Evolutionary conservation across 768 basidiomycete species (phyloP).

Genomic region (Austroboletus eburneus): DNA sequence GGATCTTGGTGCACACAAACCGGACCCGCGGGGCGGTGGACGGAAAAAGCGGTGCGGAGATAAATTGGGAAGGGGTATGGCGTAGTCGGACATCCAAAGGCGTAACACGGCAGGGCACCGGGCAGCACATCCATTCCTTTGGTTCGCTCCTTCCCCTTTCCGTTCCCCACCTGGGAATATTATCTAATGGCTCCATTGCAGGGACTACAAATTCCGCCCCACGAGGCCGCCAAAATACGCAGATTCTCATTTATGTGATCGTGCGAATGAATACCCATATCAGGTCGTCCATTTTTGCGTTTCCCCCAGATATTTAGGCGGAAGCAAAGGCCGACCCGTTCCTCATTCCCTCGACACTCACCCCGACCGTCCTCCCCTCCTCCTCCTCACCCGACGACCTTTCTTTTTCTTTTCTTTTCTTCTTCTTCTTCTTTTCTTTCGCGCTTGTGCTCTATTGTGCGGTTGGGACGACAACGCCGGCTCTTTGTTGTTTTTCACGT

Average conservation of each 20-base stretch:
- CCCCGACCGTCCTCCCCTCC: conserved; percentile 27
- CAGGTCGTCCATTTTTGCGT: background rate
- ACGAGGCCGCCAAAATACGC: conserved; percentile 29
- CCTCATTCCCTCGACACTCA: conserved; percentile 26
- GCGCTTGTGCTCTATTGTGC: conserved; percentile 34
- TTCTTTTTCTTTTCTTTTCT: conserved; percentile 24
- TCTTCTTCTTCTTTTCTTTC: conserved; percentile 18
- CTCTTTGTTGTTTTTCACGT: conserved; percentile 33
- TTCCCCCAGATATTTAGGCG: conserved; percentile 30
- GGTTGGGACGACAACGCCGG: conserved; percentile 28
- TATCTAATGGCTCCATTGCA: conserved; percentile 26
- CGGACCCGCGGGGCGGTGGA: conserved; percentile 27
- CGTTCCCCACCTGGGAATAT: conserved; percentile 23
- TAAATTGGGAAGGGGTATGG: conserved; percentile 18
- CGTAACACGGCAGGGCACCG: conserved; percentile 25
- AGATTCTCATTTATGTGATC: conserved; percentile 10
- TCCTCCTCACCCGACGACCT: conserved; percentile 40
- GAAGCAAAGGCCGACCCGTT: conserved; percentile 27
- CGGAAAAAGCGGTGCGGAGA: conserved; percentile 16
- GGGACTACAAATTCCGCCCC: conserved; percentile 32
- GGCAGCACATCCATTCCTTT: conserved; percentile 14
- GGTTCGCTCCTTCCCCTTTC: conserved; percentile 4
- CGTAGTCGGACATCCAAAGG: conserved; percentile 18
- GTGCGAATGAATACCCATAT: background rate
- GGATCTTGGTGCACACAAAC: conserved; percentile 22